Percentiles rank a stretch among this genome's conserved stretches.
These are phyloP conservation scores for Sisymbrium altissimum DNA, from an alignment of 345 rosid species.

Conservation along the genomic window DNA sequence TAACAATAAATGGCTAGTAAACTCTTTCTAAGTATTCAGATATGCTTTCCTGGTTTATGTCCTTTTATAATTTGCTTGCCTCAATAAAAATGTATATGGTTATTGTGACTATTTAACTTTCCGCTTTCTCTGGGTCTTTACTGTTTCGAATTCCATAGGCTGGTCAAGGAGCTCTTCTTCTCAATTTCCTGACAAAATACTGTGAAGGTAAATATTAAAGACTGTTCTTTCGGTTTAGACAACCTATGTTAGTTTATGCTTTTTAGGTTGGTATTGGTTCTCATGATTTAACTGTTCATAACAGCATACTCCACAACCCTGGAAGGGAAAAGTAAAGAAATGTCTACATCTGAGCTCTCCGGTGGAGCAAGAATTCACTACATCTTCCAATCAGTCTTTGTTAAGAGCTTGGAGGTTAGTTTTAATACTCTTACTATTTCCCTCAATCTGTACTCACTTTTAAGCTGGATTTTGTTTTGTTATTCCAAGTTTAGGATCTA, in stretches of 20 bases:
- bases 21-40: not conserved
- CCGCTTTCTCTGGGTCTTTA: not conserved
- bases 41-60: not conserved
- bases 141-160: slow-evolving; percentile 45
- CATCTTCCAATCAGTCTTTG: slow-evolving; percentile 86
- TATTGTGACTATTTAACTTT: not conserved
- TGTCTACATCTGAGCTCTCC: slow-evolving; percentile 87
- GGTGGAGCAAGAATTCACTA: slow-evolving; percentile 96
- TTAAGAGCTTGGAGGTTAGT: slow-evolving; percentile 84
- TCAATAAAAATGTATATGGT: not conserved
- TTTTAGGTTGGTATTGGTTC: not conserved
- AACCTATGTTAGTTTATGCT: not conserved
- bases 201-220: slow-evolving; percentile 57
- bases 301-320: slow-evolving; percentile 85
- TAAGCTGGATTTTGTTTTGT: not conserved
- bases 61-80: not conserved
- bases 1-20: not conserved
- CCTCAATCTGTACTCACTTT: not conserved
- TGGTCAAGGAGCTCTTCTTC: slow-evolving; percentile 86
- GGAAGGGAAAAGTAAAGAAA: slow-evolving; percentile 90
- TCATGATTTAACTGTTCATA: slow-evolving; percentile 17
- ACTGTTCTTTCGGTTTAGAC: not conserved
- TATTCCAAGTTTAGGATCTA: not conserved
- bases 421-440: not conserved
- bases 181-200: slow-evolving; percentile 81